phyloP scores from a whole-genome alignment of 805 yeast genomes.

The Teunomyces panamensis region DNA sequence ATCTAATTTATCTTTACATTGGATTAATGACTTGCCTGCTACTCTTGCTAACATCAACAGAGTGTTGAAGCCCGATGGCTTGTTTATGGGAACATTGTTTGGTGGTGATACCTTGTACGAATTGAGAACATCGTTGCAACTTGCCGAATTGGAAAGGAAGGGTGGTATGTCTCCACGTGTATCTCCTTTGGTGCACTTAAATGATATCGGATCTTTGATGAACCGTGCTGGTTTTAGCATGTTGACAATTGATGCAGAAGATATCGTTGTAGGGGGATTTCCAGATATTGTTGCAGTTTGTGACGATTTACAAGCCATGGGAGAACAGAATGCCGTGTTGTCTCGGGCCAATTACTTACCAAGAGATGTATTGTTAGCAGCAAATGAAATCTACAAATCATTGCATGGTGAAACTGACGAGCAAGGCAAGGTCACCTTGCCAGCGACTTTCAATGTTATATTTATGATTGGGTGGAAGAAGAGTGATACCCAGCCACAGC shows the following conservation, averaged over 20 bases:
- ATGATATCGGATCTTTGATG: conserved; percentile 70
- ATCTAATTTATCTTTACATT: conserved; percentile 71
- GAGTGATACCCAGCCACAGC: conserved; percentile 65
- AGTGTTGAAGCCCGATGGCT: conserved; percentile 72
- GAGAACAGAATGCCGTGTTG: conserved; percentile 74
- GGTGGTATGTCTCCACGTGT: conserved; percentile 82
- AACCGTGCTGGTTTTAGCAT: conserved; percentile 76
- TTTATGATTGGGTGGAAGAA: conserved; percentile 91
- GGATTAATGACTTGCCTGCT: conserved; percentile 83
- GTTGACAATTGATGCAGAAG: conserved; percentile 82
- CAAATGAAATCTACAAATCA: conserved; percentile 68
- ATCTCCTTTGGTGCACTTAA: conserved; percentile 75
- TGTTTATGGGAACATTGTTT: conserved; percentile 75
- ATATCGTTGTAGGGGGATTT: conserved; percentile 68
- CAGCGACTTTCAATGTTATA: conserved; percentile 75
- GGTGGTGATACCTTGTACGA: conserved; percentile 88
- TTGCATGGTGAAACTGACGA: conserved; percentile 66
- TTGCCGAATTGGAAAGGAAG: conserved; percentile 75
- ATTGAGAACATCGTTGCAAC: conserved; percentile 71
- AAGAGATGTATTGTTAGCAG: conserved; percentile 67
- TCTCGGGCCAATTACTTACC: conserved; percentile 39
- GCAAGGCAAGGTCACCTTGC: conserved; percentile 48
- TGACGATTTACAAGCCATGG: conserved; percentile 76
- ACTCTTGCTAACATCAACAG: conserved; percentile 53
- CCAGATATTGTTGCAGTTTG: conserved; percentile 68